Percentiles rank a stretch among this genome's conserved stretches.
Evolutionary conservation across 306 rosid species (phyloP).

Genomic region (Malus asiatica): DNA sequence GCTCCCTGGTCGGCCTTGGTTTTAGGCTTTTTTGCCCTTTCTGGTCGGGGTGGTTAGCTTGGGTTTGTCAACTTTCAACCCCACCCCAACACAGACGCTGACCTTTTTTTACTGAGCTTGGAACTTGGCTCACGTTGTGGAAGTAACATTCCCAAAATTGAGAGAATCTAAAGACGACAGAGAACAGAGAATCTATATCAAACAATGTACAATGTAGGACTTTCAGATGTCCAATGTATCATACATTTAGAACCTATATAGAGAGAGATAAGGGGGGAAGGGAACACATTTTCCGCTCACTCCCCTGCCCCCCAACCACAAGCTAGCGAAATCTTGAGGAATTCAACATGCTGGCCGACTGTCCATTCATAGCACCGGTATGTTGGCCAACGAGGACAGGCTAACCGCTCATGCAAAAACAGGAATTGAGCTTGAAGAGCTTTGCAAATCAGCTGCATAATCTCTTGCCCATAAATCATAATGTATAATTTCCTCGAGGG

Average conservation of each 20-base stretch:
- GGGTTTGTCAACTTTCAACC: not conserved
- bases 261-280: not conserved
- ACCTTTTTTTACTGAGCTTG: not conserved
- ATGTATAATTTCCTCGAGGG: constrained; percentile 89
- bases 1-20: not conserved
- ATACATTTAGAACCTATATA: not conserved
- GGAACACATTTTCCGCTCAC: not conserved
- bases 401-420: constrained; percentile 44
- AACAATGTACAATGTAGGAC: not conserved
- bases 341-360: not conserved
- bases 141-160: no score
- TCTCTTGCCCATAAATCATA: constrained; percentile 84
- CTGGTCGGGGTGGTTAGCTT: not conserved
- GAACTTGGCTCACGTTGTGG: not conserved
- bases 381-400: not conserved
- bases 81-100: not conserved
- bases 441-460: constrained; percentile 61
- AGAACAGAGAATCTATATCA: not conserved
- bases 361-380: not conserved
- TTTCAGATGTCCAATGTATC: not conserved
- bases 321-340: not conserved
- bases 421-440: constrained; percentile 36
- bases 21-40: not conserved
- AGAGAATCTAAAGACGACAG: not conserved
- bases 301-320: not conserved